Base-by-base conservation (phyloP, 2,329 filamentous ascomycete species). In the Ploettnerulaceae sp. region DNA sequence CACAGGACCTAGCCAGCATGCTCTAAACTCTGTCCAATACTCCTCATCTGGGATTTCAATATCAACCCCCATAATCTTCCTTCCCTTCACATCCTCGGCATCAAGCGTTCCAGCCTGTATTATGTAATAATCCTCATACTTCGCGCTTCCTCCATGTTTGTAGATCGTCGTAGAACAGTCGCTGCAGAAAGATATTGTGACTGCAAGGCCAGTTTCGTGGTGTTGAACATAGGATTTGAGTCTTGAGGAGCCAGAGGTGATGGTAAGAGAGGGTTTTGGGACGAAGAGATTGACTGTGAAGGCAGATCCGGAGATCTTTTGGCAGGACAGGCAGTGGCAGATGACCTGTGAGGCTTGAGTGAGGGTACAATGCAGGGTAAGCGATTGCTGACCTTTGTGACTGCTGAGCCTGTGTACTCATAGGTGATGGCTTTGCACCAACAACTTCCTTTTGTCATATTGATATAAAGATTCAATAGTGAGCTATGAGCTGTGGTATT, bases 251-350 rank as follows among this genome's bases (percentile, higher is more conserved):
- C 20, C 21, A 3, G 40, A 44, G 14, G 40, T 44, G 21, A 44
- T 17, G 4, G 14, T 17, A 9, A 44, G 14, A 14, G 40, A 34
- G 17, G 29, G 4, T 35, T 44, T 34, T 21, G 40, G 40, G 7
- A 44, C 17, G 31, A 44, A 44, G n/a, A 44, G 22, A 22, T 44
- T 44, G 29, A 17, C 21, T 24, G 40, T 44, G 40, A 44, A 44
- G 12, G 40, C 40, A 11, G 29, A 34, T 7, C 40, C 32, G 18
- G 40, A 44, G 20, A 44, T 44, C 22, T 44, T 44, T 14, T 44
- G 40, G 31, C 40, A 44, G 21, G 40, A 44, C 31, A 44, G 28
- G 21, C 40, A 44, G 31, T 44, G 40, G 40, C 40, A 44, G 20
- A 44, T 32, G 7, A 44, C 31, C 40, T 44, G 29, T 11, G 2